Evolutionary conservation across 352 stramenopile genomes (phyloP), one percentile per base, ranked within the genome.

Genomic region (Thalassiosira exigua): DNA sequence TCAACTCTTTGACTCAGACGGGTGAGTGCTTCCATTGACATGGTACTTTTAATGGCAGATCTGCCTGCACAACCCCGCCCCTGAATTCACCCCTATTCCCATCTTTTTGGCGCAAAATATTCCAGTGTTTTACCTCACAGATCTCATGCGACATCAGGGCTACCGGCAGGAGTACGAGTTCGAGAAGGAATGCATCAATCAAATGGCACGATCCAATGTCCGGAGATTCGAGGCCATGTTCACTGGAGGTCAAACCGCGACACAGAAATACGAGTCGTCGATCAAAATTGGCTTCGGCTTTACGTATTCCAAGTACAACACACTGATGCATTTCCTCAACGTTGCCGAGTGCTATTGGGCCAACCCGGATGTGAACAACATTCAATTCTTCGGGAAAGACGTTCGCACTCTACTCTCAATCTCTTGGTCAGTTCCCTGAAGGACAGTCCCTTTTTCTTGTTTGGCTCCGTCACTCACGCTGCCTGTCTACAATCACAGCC

Each of bases 251-350:
- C 69, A 78, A 32, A 79, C 19, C 36, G 42, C 74, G 19, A 53
- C 27, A 39, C 53, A 78, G 24, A 85, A 82, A 32, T 86, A 84
- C 56, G 65, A 84, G 42, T 41, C 58, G 21, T 62, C 41, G 1
- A 52, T 85, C 32, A 84, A 75, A 44, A 86, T 89, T 46, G 82
- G 82, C 9, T 61, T 67, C 12, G 82, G 82, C 1, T 82, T 73
- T 33, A 87, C 82, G 0, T 89, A 85, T 19, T 80, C 78, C 2
- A 89, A 89, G 64, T 89, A 89, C 69, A 89, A 89, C 32, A 89
- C 78, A 19, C 29, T 87, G 27, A 85, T 89, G 77, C 82, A 89
- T 36, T 89, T 89, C 54, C 64, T 89, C 32, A 87, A 75, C 57
- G 78, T 87, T 26, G 58, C 73, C 17, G 56, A 79, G 29, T 56